These are phyloP conservation scores for Rhodotorula sp. DNA, from an alignment of 1,284 basidiomycete genomes.

Conservation along the genomic window DNA sequence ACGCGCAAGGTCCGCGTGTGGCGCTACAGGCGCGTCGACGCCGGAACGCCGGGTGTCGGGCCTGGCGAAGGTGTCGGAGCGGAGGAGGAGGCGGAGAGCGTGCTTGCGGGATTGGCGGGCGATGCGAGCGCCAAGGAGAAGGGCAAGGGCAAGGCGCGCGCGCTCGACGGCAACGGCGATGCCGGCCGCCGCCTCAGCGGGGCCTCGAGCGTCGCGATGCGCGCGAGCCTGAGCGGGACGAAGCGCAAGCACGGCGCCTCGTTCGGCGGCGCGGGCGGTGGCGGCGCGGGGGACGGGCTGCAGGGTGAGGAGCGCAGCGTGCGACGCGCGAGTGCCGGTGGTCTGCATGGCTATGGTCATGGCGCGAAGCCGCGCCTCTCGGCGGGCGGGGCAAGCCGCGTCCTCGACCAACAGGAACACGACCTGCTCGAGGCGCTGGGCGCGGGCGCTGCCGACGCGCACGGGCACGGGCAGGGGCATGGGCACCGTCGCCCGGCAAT, in stretches of 20 bases:
- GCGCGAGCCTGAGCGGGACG: conserved; percentile 1
- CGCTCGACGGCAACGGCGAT: too few relatives aligned
- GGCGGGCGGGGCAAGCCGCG: not conserved
- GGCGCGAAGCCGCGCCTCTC: not conserved
- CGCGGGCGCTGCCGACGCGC: not conserved
- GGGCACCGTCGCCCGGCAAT: not conserved
- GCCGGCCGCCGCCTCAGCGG: too few relatives aligned
- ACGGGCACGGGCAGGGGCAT: not conserved
- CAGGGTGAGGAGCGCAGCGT: not conserved
- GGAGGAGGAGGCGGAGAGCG: not conserved
- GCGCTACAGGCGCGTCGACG: conserved; percentile 13
- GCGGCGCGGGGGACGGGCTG: not conserved
- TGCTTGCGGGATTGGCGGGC: too few relatives aligned
- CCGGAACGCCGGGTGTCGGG: not conserved
- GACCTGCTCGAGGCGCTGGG: conserved; percentile 1
- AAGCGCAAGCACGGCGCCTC: conserved; percentile 13
- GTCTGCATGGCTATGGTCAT: not conserved
- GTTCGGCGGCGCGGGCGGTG: not conserved
- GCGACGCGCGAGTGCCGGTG: not conserved
- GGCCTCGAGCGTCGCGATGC: not conserved
- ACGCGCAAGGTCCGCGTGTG: conserved; percentile 27
- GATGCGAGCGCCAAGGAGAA: not conserved
- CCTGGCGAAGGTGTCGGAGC: not conserved
- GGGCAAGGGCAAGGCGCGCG: not conserved
- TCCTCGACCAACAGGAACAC: not conserved